Conservation (phyloP, 306 rosid species). For the Casuarina equisetifolia region DNA sequence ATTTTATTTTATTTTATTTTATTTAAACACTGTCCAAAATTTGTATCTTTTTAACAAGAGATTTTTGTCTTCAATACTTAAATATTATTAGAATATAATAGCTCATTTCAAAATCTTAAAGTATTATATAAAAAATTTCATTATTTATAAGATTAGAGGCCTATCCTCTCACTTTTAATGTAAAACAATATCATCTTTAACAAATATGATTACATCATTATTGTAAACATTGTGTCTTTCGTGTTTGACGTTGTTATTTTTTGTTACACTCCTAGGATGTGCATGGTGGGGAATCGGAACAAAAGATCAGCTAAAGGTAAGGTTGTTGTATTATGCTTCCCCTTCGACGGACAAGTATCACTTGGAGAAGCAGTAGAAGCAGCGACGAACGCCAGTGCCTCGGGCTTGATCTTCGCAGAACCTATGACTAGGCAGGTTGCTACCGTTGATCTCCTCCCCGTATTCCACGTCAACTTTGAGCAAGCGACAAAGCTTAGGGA, state of each 20-base stretch:
- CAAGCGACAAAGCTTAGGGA: conserved; percentile 40
- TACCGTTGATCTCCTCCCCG: conserved; percentile 36
- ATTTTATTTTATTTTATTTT: no score
- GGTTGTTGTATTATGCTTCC: conserved; percentile 44
- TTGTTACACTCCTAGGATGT: conserved; percentile 30
- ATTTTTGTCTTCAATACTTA: no score
- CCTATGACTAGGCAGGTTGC: conserved; percentile 32
- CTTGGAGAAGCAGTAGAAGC: conserved; percentile 32
- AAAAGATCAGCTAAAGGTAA: conserved; percentile 28
- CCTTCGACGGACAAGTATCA: conserved; percentile 30
- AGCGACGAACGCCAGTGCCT: conserved; percentile 34
- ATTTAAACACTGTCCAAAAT: no score
- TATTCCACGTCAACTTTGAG: conserved; percentile 34
- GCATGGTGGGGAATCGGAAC: conserved; percentile 20
- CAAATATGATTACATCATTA: no score
- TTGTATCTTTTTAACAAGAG: no score
- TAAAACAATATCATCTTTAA: no score
- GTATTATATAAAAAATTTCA: no score
- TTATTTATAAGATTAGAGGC: no score
- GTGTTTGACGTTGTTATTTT: neutral
- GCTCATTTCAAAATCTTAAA: no score
- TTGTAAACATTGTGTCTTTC: no score
- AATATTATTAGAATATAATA: no score
- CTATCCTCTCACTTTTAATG: no score
- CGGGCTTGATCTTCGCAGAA: conserved; percentile 43